A percentile compares a stretch with the other conserved stretches of the same genome.
Evolutionary conservation across 192 early-diverging fungal species (phyloP).

Genomic region (Haplosporangium gracile): DNA sequence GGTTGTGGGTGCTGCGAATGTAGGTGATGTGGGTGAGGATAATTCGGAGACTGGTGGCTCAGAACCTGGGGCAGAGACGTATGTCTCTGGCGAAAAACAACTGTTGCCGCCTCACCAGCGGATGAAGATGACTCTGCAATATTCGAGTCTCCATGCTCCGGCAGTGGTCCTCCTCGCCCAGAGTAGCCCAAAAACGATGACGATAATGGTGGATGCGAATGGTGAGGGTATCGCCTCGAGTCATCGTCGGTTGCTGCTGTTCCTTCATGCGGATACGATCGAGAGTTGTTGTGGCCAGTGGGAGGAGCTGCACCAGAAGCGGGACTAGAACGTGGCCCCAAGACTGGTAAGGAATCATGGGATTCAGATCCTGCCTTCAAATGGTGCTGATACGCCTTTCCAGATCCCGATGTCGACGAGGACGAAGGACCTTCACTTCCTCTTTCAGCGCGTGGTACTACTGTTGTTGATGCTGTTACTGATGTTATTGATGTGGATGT

Average conservation of each 20-base stretch:
- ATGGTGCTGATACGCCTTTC: conserved; percentile 8
- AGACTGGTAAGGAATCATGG: neutral
- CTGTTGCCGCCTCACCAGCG: neutral
- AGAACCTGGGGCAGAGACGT: conserved; percentile 43
- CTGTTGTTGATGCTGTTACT: neutral
- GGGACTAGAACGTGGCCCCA: neutral
- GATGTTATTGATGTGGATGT: neutral
- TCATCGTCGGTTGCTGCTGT: conserved; percentile 1
- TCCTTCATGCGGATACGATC: neutral
- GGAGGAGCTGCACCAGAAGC: neutral
- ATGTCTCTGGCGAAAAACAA: conserved; percentile 22
- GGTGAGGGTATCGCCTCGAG: neutral
- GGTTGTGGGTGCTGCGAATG: neutral
- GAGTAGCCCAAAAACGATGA: neutral
- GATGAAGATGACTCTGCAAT: neutral
- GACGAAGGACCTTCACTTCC: neutral
- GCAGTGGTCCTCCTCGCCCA: neutral
- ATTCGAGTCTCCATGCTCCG: neutral
- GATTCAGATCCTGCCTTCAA: neutral
- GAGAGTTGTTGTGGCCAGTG: neutral
- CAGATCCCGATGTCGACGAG: neutral
- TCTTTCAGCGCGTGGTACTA: neutral
- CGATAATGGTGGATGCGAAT: neutral
- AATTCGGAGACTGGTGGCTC: conserved; percentile 13
- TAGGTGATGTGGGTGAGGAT: conserved; percentile 41